Percentiles rank a stretch among this genome's conserved stretches.
phyloP scores from a whole-genome alignment of 768 basidiomycete genomes.

The Agaricus subrufescens region DNA sequence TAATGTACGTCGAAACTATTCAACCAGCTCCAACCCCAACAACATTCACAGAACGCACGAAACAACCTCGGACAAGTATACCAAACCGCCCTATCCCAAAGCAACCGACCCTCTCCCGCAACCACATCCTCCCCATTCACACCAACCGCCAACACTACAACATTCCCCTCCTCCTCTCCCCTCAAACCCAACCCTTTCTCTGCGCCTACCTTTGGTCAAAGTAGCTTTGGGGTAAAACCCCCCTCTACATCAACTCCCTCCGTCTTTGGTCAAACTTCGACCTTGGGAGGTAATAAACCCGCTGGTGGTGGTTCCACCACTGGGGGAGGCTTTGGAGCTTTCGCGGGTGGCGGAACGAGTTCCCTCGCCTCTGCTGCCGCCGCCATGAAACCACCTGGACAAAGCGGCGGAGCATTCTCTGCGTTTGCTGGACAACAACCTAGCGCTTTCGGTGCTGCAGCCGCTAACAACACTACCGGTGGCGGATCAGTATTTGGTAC shows the following conservation, averaged over 20 bases:
- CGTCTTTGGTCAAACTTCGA: slow-evolving; percentile 31
- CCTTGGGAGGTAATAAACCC: slow-evolving; percentile 5
- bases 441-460: slow-evolving; percentile 33
- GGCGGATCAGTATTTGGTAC: slow-evolving; percentile 25
- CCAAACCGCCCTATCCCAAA: slow-evolving; percentile 25
- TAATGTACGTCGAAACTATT: slow-evolving; percentile 22
- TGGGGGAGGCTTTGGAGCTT: slow-evolving; percentile 47
- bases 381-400: slow-evolving; percentile 6
- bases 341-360: slow-evolving; percentile 25
- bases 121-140: slow-evolving; percentile 5
- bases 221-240: slow-evolving; percentile 8
- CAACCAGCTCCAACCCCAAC: neutral
- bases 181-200: slow-evolving; percentile 11
- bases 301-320: slow-evolving; percentile 8
- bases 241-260: slow-evolving; percentile 25
- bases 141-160: neutral
- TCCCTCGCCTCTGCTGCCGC: slow-evolving; percentile 23
- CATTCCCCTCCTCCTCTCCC: slow-evolving; percentile 16
- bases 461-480: slow-evolving; percentile 19
- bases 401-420: slow-evolving; percentile 36
- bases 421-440: slow-evolving; percentile 47
- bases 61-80: slow-evolving; percentile 45
- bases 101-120: slow-evolving; percentile 1
- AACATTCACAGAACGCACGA: slow-evolving; percentile 35
- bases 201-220: slow-evolving; percentile 22